Conservation (phyloP, 1,284 basidiomycete species). For the Neolentinus lepideus region DNA sequence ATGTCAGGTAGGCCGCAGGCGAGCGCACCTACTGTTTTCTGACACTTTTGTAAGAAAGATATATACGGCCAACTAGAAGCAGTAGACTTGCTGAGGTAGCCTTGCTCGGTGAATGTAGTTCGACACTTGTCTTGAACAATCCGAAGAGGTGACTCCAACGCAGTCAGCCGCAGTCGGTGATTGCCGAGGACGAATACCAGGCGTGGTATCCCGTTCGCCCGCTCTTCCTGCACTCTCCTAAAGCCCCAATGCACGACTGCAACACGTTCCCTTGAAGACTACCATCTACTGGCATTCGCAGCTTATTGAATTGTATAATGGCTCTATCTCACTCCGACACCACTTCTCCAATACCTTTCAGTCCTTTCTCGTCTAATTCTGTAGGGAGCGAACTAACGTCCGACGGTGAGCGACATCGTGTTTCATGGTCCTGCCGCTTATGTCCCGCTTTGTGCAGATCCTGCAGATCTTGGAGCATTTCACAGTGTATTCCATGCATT, state of each 20-base stretch:
- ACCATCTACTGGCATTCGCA: not conserved
- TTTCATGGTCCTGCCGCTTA: constrained; percentile 6
- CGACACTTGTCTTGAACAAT: no score
- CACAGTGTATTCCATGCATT: constrained; percentile 63
- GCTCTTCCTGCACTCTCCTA: not conserved
- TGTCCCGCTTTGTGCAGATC: constrained; percentile 32
- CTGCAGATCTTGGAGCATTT: constrained; percentile 73
- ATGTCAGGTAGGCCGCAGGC: no score
- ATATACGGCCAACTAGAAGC: no score
- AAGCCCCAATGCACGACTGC: constrained; percentile 3
- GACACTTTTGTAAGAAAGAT: no score
- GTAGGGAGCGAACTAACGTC: constrained; percentile 57
- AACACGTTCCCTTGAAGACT: constrained; percentile 7
- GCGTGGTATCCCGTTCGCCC: not conserved
- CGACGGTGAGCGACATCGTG: constrained; percentile 36
- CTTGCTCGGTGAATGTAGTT: no score
- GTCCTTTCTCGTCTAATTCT: constrained; percentile 43
- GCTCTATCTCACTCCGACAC: constrained; percentile 29
- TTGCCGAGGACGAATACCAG: not conserved
- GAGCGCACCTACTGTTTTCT: no score
- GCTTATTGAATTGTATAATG: constrained; percentile 18
- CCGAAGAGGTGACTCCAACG: no score
- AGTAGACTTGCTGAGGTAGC: no score
- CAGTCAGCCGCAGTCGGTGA: not conserved
- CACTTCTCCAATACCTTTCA: constrained; percentile 37